Evolutionary conservation across 805 yeast genomes (phyloP), one percentile per base, ranked within the genome.

Genomic region (Monosporozyma siamensis): DNA sequence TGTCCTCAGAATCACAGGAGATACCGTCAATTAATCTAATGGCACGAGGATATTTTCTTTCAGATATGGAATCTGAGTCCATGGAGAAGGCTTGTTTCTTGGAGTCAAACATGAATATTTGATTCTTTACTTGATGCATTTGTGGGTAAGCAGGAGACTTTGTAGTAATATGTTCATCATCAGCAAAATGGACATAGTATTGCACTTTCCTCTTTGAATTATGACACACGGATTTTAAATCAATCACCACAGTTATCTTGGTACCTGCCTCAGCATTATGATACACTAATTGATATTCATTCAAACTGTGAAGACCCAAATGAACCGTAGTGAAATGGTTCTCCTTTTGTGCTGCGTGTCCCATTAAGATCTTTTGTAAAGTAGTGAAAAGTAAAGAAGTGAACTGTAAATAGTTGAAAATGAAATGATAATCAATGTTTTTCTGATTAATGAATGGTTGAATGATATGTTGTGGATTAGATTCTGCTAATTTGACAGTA

Each of bases 391-490:
- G 43, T 0, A 58, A 49, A 10, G 62, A 58, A 1, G 67, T 61
- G 41, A 61, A 61, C 36, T 60, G 65, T 37, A 61, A 41, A 41
- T 61, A 61, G 44, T 59, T 56, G 52, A 63, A 63, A 17, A 61
- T 54, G 34, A 58, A 58, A 44, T 59, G 62, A 41, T 60, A 59
- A 45, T 57, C 59, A 46, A 53, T 43, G 30, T 49, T 49, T n/a
- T 50, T 49, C 7, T 44, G 46, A 34, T 55, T 61, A 20, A 63
- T 48, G 43, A 61, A 59, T 14, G 60, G 59, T 40, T 59, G 63
- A 11, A 63, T 50, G 14, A 58, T 54, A 47, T 51, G 52, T 46
- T 61, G 67, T 12, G 65, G 65, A 38, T 61, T 63, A 1, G 58
- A 50, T 10, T 57, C 49, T 7, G 64, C 53, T 24, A 63, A 44